Evolutionary conservation across 2,329 filamentous ascomycete species (phyloP), one percentile per base, ranked within the genome.

Genomic region (Cladosporium sp.): DNA sequence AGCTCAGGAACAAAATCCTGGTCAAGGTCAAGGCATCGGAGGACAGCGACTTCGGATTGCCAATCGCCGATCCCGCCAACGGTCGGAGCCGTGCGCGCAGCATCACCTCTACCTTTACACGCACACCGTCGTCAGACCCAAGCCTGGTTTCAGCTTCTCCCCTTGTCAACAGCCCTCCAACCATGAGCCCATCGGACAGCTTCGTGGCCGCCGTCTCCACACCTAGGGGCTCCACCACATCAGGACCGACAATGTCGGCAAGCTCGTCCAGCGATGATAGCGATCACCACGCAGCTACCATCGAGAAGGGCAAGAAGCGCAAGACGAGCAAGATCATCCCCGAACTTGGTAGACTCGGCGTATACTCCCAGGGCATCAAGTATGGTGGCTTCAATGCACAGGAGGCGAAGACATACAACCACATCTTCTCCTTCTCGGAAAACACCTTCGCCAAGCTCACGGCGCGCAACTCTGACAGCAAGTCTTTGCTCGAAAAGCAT

Each of bases 371-470:
- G 56, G 83, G 83, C 19, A 80, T 96, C 68, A 96, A 95, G 66
- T 96, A 93, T 68, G 56, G 81, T 29, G 86, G 88, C 37, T 96
- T 96, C 64, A 82, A 85, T 51, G 80, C 81, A 11, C 74, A 84
- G 0, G 88, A 92, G 54, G 91, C 89, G 60, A 89, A 89, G 71
- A 82, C 83, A 37, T 93, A 84, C 74, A 97, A 97, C 68, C 93
- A 99, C 71, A 88, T 97, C 61, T 91, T 93, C 68, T 97, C 93
- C 0, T 90, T 97, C 71, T 89, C 89, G 66, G 93, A 99, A 72
- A 83, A 85, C 51, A 89, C 85, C 5, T 96, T 96, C 62, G 83
- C 89, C 60, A 86, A 83, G 63, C 82, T 93, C 62, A 90, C 85
- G 63, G 85, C 84, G 61, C 85, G 85, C 57, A 83, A 86, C 40